Base-by-base conservation (phyloP, 441 rosid species). In the Dalechampia spathulata region DNA sequence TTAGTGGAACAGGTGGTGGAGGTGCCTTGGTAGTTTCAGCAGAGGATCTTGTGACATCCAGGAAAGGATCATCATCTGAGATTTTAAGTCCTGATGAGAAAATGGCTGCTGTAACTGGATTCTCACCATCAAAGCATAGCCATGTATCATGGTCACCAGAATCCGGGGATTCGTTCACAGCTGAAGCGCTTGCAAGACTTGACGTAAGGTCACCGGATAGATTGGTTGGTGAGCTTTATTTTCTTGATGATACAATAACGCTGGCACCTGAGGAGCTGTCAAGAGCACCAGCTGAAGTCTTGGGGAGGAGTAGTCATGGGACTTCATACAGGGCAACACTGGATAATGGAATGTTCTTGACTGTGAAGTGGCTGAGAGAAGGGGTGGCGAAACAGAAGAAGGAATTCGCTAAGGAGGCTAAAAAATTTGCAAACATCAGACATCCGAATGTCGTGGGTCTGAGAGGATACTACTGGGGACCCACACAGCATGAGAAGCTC, bases 261-360 rank as follows among this genome's bases (percentile, higher is more conserved):
- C 61, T 93, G 75, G 82, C 99, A 17, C 97, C 97, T 1, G 96
- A 93, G 78, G 95, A 93, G 76, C 69, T 93, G 48, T 85, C 99
- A 12, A 81, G 89, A 71, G 99, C 99, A 15, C 99, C 99, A 7
- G 99, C 99, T 30, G 97, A 89, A 76, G 99, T 93, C 27, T 64
- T 93, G 26, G 99, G 99, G 59, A 79, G 99, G 78, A 89, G 97
- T 77, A 93, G 99, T 72, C 97, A 93, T n/a, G 99, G 99, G 60
- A 93, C 99, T 57, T 93, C 97, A 34, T 89, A 93, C 68, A 78
- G 85, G 63, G 99, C 99, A 49, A 79, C 97, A 5, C 73, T 93
- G 61, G 99, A 89, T 68, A 89, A 72, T 57, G 99, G 99, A 44
- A 69, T 81, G 44, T 81, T 85, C 68, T 60, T 93, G 71, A 89